Percentiles rank a stretch among this genome's conserved stretches.
Conservation (phyloP, 2,329 filamentous ascomycete genomes). For the Penicillium sp. region DNA sequence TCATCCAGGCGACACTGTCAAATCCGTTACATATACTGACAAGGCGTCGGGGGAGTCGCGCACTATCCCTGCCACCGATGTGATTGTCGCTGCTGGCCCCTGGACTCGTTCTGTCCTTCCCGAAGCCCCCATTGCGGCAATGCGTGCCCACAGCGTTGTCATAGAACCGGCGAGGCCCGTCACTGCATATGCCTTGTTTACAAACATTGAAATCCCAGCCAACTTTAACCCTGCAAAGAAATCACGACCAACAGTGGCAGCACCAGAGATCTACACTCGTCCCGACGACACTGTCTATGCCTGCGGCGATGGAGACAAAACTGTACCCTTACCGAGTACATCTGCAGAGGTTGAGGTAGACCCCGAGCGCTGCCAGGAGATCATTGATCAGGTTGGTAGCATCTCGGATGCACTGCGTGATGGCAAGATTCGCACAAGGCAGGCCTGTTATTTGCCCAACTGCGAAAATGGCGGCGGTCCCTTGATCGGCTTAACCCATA, state of each 20-base stretch:
- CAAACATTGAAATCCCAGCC: slow-evolving; percentile 75
- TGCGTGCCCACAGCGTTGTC: slow-evolving; percentile 69
- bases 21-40: slow-evolving; percentile 67
- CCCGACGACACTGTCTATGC: slow-evolving; percentile 91
- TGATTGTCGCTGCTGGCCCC: slow-evolving; percentile 66
- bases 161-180: slow-evolving; percentile 62
- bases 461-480: slow-evolving; percentile 70
- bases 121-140: slow-evolving; percentile 62
- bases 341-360: slow-evolving; percentile 79
- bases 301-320: slow-evolving; percentile 85
- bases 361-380: slow-evolving; percentile 77
- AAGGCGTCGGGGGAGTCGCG: slow-evolving; percentile 56
- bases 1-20: slow-evolving; percentile 59
- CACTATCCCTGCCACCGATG: slow-evolving; percentile 63
- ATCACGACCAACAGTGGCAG: slow-evolving; percentile 67
- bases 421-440: slow-evolving; percentile 72
- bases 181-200: slow-evolving; percentile 68
- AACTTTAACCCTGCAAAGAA: slow-evolving; percentile 60
- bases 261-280: slow-evolving; percentile 92
- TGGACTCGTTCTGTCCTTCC: slow-evolving; percentile 64
- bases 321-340: slow-evolving; percentile 74
- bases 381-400: slow-evolving; percentile 74
- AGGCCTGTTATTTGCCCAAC: slow-evolving; percentile 92
- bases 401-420: slow-evolving; percentile 65
- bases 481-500: slow-evolving; percentile 75